Evolutionary conservation across 1,284 basidiomycete species (phyloP), one percentile per base, ranked within the genome.

Genomic region (Schizophyllum amplum): DNA sequence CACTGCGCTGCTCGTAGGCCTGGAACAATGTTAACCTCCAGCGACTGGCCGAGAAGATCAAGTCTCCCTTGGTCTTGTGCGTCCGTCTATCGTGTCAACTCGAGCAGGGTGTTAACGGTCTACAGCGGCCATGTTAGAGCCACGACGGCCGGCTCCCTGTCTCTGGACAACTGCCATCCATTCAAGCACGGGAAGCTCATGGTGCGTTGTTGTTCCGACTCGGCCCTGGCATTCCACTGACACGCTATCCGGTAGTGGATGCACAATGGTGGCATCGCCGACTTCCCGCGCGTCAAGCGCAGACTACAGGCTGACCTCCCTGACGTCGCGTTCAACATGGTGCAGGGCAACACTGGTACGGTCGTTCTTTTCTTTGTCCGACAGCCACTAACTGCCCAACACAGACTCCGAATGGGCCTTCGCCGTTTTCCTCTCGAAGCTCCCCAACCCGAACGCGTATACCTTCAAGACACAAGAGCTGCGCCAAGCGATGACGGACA

Each of bases 391-490:
- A 42, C 51, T 23, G 26, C 55, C 54, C 50, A 9, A 52, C 52
- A n/a, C 62, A 90, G 93, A 96, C 70, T 94, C 93, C 1, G 93
- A 98, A 77, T 97, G 94, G 93, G 87, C 92, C 5, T 98, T 97
- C 67, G 94, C 92, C 9, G 73, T 96, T 52, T 92, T 94, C 69
- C 72, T 98, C 22, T 90, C 92, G 2, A 56, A 95, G 91, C 79
- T 95, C 24, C 86, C 88, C 48, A 84, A 96, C 68, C 83, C 90
- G 1, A 80, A 88, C 67, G 88, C 90, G 0, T 77, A 74, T 51
- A 76, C 75, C 0, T 92, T 93, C 68, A 79, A 83, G 0, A 79
- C 84, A 21, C 73, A 80, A 24, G 71, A 77, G 7, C 70, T 94
- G 51, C 82, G 84, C 53, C 78, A 86, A 64, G 92, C 93, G 6